Base-by-base conservation (phyloP, 1,139 yeast genomes). In the Zygosaccharomyces sapae region DNA sequence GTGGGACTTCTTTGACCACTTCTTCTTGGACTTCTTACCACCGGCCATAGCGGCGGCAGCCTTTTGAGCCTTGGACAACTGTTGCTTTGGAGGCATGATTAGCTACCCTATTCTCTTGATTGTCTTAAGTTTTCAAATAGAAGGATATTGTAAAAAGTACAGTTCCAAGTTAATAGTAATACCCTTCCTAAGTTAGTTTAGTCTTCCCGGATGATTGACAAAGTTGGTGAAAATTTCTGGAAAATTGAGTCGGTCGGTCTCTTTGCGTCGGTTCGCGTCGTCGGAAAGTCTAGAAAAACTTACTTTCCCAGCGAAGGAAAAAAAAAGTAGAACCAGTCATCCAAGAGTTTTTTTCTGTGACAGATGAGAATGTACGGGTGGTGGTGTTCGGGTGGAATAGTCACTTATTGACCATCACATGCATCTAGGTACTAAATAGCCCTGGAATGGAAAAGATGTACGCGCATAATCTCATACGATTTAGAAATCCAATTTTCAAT, bases 41-140 rank as follows among this genome's bases (percentile, higher is more conserved):
- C 97, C 97, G 75, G 97, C 96, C 83, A 89, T 81, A 76, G 97
- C 97, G 81, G 98, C 97, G 72, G 97, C 97, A 74, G 97, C 97
- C 84, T 90, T 90, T 73, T 96, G 96, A 76, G 97, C 97, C 83
- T 92, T 92, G 72, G 97, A 86, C 78, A 88, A 94, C 83, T 90
- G 97, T 77, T 87, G 80, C 81, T 90, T 92, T 83, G 97, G 97
- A 77, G 97, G 97, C 98, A 92, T 90, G 76, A 81, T 73, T 62
- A 37, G 40, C 40, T 37, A 37, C 33, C 40, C 30, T 43, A 52
- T 19, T 37, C 40, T 37, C 22, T 13, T n/a, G 40, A 12, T 30
- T 30, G 47, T 34, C 38, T 49, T 53, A 50, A 41, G 38, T 30
- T 13, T 12, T 3, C 5, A 10, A 31, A 31, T 10, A 10, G 18